Percentiles rank a stretch among this genome's conserved stretches.
These are phyloP conservation scores for Lactarius trivialis DNA, from an alignment of 768 basidiomycete genomes.

Conservation along the genomic window DNA sequence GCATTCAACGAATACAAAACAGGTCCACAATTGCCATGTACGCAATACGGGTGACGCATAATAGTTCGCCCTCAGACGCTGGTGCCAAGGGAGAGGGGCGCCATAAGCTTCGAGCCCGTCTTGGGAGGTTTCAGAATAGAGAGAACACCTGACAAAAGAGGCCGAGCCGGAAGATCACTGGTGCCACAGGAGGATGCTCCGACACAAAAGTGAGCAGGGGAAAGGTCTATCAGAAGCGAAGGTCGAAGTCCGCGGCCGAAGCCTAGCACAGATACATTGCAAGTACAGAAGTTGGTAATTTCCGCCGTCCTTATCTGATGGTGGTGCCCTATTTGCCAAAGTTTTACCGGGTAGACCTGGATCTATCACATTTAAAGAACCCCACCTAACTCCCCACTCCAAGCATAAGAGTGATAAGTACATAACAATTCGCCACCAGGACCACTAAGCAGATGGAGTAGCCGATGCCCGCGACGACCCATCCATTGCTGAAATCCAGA, in stretches of 20 bases:
- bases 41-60: not conserved
- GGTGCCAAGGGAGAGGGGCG: not conserved
- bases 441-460: slow-evolving; percentile 59
- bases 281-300: too few relatives aligned
- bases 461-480: slow-evolving; percentile 44
- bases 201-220: too few relatives aligned
- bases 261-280: too few relatives aligned
- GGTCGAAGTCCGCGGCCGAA: too few relatives aligned
- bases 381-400: slow-evolving; percentile 28
- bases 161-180: too few relatives aligned
- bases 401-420: slow-evolving; percentile 52
- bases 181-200: too few relatives aligned
- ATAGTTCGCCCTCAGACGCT: not conserved
- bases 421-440: slow-evolving; percentile 69
- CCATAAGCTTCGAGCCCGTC: not conserved
- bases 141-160: not conserved
- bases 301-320: not conserved
- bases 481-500: slow-evolving; percentile 61
- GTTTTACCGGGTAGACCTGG: not conserved
- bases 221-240: too few relatives aligned
- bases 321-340: not conserved
- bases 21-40: not conserved
- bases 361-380: not conserved
- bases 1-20: too few relatives aligned
- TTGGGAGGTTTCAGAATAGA: not conserved